phyloP scores from a whole-genome alignment of 495 filamentous ascomycete species.

The Niebla homalea region DNA sequence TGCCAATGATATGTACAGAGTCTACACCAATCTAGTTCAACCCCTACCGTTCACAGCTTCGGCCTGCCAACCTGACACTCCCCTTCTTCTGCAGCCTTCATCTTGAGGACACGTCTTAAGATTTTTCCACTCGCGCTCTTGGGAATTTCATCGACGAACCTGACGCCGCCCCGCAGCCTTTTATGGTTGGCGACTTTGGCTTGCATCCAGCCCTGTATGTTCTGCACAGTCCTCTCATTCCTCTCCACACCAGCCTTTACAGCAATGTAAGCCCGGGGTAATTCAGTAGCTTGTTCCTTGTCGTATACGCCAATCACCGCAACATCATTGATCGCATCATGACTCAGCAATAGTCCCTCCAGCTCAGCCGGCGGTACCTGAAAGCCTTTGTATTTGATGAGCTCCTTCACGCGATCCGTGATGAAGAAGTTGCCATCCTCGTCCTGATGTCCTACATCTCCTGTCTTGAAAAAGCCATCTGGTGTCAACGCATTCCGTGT shows the following conservation, averaged over 20 bases:
- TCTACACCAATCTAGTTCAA: background rate
- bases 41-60: conserved; percentile 12
- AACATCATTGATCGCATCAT: conserved; percentile 64
- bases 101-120: conserved; percentile 55
- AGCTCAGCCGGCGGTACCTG: conserved; percentile 82
- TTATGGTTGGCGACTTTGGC: conserved; percentile 57
- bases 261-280: conserved; percentile 75
- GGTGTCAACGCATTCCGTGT: conserved; percentile 48
- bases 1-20: background rate
- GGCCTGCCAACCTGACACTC: conserved; percentile 16
- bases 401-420: conserved; percentile 78
- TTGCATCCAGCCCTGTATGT: conserved; percentile 52
- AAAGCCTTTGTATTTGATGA: conserved; percentile 81
- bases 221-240: conserved; percentile 40
- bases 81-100: conserved; percentile 35
- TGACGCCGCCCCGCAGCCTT: conserved; percentile 66
- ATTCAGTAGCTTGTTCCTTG: conserved; percentile 56
- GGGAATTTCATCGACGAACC: conserved; percentile 70
- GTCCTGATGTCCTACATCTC: conserved; percentile 51
- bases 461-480: conserved; percentile 51
- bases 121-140: conserved; percentile 86
- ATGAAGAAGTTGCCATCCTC: conserved; percentile 51
- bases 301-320: conserved; percentile 76
- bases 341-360: conserved; percentile 61
- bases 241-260: conserved; percentile 41